Evolutionary conservation across 2,329 filamentous ascomycete species (phyloP).

Genomic region (Coniochaeta hoffmannii): DNA sequence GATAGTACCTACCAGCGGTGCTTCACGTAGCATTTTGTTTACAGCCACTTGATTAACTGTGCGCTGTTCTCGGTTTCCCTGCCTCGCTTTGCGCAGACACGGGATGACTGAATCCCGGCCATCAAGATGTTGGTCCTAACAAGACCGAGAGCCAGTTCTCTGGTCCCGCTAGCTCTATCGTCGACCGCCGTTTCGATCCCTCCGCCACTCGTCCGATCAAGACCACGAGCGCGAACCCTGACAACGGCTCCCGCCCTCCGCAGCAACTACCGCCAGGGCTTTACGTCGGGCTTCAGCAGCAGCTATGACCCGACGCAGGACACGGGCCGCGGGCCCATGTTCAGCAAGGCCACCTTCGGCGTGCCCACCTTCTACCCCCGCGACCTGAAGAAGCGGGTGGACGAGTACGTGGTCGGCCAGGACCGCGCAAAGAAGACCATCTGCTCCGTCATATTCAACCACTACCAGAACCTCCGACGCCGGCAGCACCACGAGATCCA

Average conservation of each 20-base stretch:
- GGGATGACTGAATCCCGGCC: neutral
- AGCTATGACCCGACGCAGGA: slow-evolving; percentile 50
- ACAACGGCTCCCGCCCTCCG: slow-evolving; percentile 16
- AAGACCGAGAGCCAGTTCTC: neutral
- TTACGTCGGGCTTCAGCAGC: slow-evolving; percentile 51
- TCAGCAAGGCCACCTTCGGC: slow-evolving; percentile 47
- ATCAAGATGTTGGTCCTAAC: slow-evolving; percentile 3
- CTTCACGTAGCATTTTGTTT: neutral
- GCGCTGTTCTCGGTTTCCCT: neutral
- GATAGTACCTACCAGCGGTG: neutral
- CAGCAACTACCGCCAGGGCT: slow-evolving; percentile 32
- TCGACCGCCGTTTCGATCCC: neutral
- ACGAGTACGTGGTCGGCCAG: slow-evolving; percentile 94
- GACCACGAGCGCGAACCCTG: slow-evolving; percentile 7
- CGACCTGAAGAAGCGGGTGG: slow-evolving; percentile 79
- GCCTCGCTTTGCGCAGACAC: neutral
- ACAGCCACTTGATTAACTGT: neutral
- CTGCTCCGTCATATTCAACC: slow-evolving; percentile 90
- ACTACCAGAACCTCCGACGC: slow-evolving; percentile 82
- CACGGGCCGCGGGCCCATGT: slow-evolving; percentile 51
- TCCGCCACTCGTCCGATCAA: neutral
- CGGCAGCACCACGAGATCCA: slow-evolving; percentile 70
- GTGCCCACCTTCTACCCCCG: slow-evolving; percentile 58
- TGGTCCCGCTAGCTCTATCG: neutral
- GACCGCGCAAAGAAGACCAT: slow-evolving; percentile 91